Evolutionary conservation across 2,329 filamentous ascomycete species (phyloP).

Genomic region (Sporothrix phasma): DNA sequence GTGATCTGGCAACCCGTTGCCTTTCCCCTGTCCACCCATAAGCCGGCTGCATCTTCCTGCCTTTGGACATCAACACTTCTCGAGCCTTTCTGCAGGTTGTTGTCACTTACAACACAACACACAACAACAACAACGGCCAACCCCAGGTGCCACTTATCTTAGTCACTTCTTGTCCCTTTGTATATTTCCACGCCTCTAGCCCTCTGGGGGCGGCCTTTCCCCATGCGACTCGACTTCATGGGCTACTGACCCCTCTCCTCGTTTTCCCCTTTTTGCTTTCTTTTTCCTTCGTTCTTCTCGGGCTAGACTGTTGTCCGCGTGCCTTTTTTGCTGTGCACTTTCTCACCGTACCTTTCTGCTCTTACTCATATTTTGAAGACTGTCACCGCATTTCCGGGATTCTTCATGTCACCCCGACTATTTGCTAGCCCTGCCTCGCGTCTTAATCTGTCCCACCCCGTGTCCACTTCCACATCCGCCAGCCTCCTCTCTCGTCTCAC

Average conservation of each 20-base stretch:
- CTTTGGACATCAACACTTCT: neutral
- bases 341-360: neutral
- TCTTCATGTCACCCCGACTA: neutral
- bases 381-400: conserved; percentile 2
- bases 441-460: conserved; percentile 5
- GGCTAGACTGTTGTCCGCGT: neutral
- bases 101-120: neutral
- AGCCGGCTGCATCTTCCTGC: neutral
- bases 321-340: neutral
- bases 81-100: neutral
- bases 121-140: neutral
- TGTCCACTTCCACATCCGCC: conserved; percentile 1
- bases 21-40: neutral
- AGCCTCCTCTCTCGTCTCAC: conserved; percentile 9
- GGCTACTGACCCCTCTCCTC: conserved; percentile 14
- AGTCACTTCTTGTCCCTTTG: conserved; percentile 6
- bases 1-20: neutral
- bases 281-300: neutral
- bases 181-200: conserved; percentile 3
- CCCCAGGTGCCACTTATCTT: neutral
- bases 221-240: conserved; percentile 1
- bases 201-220: conserved; percentile 13
- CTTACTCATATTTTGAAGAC: neutral
- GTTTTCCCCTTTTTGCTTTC: neutral
- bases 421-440: neutral